A percentile compares a stretch with the other conserved stretches of the same genome.
Conservation (phyloP, 441 rosid species). For the Adansonia gregorii region DNA sequence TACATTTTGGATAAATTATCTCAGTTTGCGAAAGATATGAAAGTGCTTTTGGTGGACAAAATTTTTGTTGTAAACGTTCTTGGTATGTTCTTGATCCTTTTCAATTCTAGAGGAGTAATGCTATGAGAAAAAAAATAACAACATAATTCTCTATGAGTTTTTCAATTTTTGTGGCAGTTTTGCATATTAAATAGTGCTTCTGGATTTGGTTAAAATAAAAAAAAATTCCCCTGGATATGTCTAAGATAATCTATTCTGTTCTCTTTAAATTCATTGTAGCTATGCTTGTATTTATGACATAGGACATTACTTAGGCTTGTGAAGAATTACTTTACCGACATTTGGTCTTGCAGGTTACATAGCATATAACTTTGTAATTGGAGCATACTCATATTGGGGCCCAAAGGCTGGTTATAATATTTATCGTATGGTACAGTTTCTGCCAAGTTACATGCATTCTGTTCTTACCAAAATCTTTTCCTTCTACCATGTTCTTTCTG, state of each 20-base stretch:
- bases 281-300: background rate
- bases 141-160: background rate
- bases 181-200: background rate
- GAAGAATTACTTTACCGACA: background rate
- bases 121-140: background rate
- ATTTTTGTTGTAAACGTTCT: constrained; percentile 61
- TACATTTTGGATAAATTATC: constrained; percentile 42
- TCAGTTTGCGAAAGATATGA: constrained; percentile 52
- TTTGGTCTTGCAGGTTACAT: constrained; percentile 53
- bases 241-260: background rate
- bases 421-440: constrained; percentile 57
- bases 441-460: background rate
- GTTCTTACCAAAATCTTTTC: background rate
- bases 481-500: background rate
- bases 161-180: background rate
- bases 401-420: constrained; percentile 81
- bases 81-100: constrained; percentile 39
- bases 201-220: too few species aligned
- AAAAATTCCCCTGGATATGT: background rate
- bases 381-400: constrained; percentile 81
- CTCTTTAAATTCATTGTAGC: background rate
- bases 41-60: constrained; percentile 53
- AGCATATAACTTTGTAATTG: constrained; percentile 70
- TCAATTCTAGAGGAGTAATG: background rate
- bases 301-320: background rate